Conservation (phyloP, 805 yeast genomes). For the Teunomyces barrocoloradensis region DNA sequence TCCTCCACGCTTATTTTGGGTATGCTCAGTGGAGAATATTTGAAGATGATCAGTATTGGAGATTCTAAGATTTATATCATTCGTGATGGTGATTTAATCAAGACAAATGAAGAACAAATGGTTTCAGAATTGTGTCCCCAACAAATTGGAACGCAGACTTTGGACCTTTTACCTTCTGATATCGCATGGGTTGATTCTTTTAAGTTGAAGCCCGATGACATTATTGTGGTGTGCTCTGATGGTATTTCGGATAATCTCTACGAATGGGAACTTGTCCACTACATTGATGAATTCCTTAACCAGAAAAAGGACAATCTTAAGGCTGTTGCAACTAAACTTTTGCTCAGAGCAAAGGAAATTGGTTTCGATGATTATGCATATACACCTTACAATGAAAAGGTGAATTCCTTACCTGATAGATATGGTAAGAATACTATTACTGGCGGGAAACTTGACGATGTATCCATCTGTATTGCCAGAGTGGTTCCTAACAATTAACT, state of each 20-base stretch:
- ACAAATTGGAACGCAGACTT: slow-evolving; percentile 53
- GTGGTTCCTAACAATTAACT: slow-evolving; percentile 23
- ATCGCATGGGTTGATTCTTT: slow-evolving; percentile 46
- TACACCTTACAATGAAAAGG: slow-evolving; percentile 53
- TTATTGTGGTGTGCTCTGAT: slow-evolving; percentile 49
- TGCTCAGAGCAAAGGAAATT: slow-evolving; percentile 44
- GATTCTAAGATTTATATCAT: slow-evolving; percentile 50
- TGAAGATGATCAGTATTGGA: slow-evolving; percentile 51
- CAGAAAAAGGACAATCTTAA: slow-evolving; percentile 30
- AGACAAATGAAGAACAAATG: slow-evolving; percentile 47
- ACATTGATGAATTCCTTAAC: slow-evolving; percentile 32
- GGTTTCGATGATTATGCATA: slow-evolving; percentile 54
- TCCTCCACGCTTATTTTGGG: slow-evolving; percentile 49
- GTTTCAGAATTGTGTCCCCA: slow-evolving; percentile 47
- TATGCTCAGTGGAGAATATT: slow-evolving; percentile 46
- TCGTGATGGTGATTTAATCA: slow-evolving; percentile 43
- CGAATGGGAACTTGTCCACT: slow-evolving; percentile 44
- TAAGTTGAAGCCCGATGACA: slow-evolving; percentile 39
- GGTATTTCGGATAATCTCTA: slow-evolving; percentile 54
- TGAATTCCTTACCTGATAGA: slow-evolving; percentile 39
- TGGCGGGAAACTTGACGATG: slow-evolving; percentile 58
- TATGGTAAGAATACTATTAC: slow-evolving; percentile 32
- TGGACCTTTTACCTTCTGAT: slow-evolving; percentile 42
- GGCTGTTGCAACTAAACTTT: slow-evolving; percentile 37
- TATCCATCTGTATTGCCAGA: slow-evolving; percentile 49